A percentile compares a stretch with the other conserved stretches of the same genome.
Conservation (phyloP, 495 filamentous ascomycete species). For the Daldinia grandis region DNA sequence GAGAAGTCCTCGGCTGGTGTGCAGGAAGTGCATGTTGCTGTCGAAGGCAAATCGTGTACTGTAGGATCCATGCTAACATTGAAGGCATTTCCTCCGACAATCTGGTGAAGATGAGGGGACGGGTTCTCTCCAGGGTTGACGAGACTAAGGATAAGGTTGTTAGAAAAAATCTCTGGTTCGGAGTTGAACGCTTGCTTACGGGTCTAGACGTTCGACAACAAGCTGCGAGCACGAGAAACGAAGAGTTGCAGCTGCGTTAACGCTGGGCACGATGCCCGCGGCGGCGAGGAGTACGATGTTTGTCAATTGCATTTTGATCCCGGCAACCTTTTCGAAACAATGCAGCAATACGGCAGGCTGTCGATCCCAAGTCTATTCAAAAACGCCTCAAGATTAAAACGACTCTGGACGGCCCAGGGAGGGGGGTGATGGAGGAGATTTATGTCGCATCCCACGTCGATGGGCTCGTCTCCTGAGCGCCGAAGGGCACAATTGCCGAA, state of each 20-base stretch:
- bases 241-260: constrained; percentile 49
- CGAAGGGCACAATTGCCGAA: constrained; percentile 44
- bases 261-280: constrained; percentile 41
- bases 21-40: constrained; percentile 50
- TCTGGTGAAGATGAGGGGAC: constrained; percentile 48
- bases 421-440: constrained; percentile 25
- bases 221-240: constrained; percentile 57
- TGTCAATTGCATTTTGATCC: constrained; percentile 37
- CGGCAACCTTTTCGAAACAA: constrained; percentile 17
- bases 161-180: constrained; percentile 12
- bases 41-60: constrained; percentile 43
- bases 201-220: constrained; percentile 57
- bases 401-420: background rate
- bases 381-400: constrained; percentile 13
- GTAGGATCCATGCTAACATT: constrained; percentile 47
- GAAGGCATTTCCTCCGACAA: constrained; percentile 51
- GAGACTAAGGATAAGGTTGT: constrained; percentile 32
- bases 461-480: constrained; percentile 25
- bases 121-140: constrained; percentile 47
- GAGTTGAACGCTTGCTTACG: constrained; percentile 34
- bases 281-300: constrained; percentile 43
- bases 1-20: constrained; percentile 47
- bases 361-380: constrained; percentile 12
- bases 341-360: constrained; percentile 8
- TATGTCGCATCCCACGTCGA: constrained; percentile 34